Conservation (phyloP, 2,329 filamentous ascomycete species). For the Dichotomopilus funicola region DNA sequence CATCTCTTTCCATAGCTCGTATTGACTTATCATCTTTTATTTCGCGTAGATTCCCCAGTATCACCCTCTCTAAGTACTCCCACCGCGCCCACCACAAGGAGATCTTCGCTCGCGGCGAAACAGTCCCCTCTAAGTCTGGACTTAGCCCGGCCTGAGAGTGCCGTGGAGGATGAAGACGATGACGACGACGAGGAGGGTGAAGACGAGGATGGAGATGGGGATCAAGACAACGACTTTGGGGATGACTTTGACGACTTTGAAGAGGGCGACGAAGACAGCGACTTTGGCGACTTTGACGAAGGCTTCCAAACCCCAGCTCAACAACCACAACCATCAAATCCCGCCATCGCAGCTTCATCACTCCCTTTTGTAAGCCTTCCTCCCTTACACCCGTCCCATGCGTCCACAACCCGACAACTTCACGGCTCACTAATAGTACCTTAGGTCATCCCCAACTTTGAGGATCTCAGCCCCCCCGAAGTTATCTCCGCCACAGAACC, state of each 20-base stretch:
- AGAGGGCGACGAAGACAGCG: constrained; percentile 54
- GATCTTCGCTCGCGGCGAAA: constrained; percentile 24
- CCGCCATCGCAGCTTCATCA: constrained; percentile 26
- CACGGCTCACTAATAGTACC: background rate
- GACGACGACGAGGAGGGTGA: constrained; percentile 59
- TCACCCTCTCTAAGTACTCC: constrained; percentile 29
- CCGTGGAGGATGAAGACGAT: constrained; percentile 39
- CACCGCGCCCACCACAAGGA: constrained; percentile 26
- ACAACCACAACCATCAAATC: constrained; percentile 16
- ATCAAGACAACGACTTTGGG: constrained; percentile 37
- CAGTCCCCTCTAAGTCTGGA: constrained; percentile 22
- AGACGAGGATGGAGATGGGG: constrained; percentile 48
- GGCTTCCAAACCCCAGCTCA: constrained; percentile 10
- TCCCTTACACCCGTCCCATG: background rate
- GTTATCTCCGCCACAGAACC: constrained; percentile 56
- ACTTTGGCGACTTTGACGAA: background rate
- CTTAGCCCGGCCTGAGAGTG: constrained; percentile 15
- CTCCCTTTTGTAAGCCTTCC: constrained; percentile 27
- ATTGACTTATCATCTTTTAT: constrained; percentile 28
- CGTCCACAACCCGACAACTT: no score
- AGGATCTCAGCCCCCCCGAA: constrained; percentile 53
- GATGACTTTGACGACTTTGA: constrained; percentile 63
- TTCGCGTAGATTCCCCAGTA: constrained; percentile 33
- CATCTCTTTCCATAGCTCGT: constrained; percentile 17
- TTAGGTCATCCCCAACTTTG: constrained; percentile 63